Evolutionary conservation across 2,329 filamentous ascomycete genomes (phyloP), one percentile per base, ranked within the genome.

Genomic region (Magnaporthiopsis rhizophila): DNA sequence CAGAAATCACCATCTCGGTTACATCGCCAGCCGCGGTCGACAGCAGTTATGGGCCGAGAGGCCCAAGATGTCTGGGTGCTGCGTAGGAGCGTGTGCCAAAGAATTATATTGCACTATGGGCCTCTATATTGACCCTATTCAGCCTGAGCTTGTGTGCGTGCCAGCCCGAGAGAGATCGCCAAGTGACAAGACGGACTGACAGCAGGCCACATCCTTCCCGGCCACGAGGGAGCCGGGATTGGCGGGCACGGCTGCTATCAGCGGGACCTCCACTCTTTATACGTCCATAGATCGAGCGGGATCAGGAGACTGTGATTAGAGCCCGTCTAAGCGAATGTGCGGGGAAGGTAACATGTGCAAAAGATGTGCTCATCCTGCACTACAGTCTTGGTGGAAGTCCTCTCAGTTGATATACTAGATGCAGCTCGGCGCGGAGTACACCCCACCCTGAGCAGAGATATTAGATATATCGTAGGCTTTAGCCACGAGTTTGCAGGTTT

Each of bases 71-170:
- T 64, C 65, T 63, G 65, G 66, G 66, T 65, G 66, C 64, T 61
- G 61, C 59, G 59, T 60, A 36, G 38, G 57, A 28, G 59, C 32
- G 28, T 28, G 50, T 58, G 59, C 26, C 34, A 65, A 66, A 64
- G 59, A 66, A 56, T 65, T 65, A 67, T 65, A 68, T 69, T 67
- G 62, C 26, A 50, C 26, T 21, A 26, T 34, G 50, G 64, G 66
- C 66, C 61, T 63, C 64, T 64, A 68, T 62, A 69, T 69, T 70
- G 66, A 62, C 24, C 64, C 38, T 34, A 67, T 68, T 70, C 68
- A 70, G 69, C 68, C 69, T 69, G 64, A 68, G 68, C 53, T 59
- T 15, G 61, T 62, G 3, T 65, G 66, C 66, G 66, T 67, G 63
- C 69, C 69, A 69, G 67, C 11, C 7, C 18, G 45, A 53, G 45